phyloP scores from a whole-genome alignment of 345 rosid genomes.

The Streptanthus diversifolius region DNA sequence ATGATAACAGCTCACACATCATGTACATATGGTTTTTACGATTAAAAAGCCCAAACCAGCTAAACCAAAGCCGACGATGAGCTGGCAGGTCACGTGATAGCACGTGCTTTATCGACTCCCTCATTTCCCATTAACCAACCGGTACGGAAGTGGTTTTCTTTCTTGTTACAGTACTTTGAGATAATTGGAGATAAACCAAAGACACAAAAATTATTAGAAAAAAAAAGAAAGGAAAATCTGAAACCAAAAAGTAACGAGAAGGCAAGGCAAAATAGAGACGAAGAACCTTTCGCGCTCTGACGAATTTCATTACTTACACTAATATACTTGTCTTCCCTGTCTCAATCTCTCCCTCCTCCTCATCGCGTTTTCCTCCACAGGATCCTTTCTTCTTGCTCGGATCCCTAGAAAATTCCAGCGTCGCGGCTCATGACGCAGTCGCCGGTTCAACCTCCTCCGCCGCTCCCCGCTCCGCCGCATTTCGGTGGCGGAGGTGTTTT shows the following conservation, averaged over 20 bases:
- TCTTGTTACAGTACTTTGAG: not conserved
- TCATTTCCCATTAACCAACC: slow-evolving; percentile 13
- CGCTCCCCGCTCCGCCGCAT: slow-evolving; percentile 41
- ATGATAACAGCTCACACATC: not conserved
- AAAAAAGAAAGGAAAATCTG: slow-evolving; percentile 22
- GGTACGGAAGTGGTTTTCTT: slow-evolving; percentile 16
- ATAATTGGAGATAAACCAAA: not conserved
- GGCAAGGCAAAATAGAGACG: slow-evolving; percentile 16
- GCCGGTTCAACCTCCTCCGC: slow-evolving; percentile 53
- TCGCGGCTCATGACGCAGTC: slow-evolving; percentile 58
- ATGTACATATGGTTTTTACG: not conserved
- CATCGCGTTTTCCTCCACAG: not conserved
- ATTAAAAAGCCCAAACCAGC: slow-evolving; percentile 1
- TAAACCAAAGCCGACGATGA: not conserved
- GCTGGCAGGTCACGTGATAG: slow-evolving; percentile 27
- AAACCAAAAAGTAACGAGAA: slow-evolving; percentile 24
- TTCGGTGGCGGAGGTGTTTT: slow-evolving; percentile 26
- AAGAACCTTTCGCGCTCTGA: slow-evolving; percentile 41
- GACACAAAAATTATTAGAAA: not conserved
- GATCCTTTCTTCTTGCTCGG: slow-evolving; percentile 3
- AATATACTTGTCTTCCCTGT: slow-evolving; percentile 16
- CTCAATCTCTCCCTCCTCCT: not conserved
- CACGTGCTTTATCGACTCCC: slow-evolving; percentile 17
- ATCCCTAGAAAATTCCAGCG: slow-evolving; percentile 3
- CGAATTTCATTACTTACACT: slow-evolving; percentile 34